These are phyloP conservation scores for Pseudozyma thailandica DNA, from an alignment of 1,284 basidiomycete species.

Conservation along the genomic window DNA sequence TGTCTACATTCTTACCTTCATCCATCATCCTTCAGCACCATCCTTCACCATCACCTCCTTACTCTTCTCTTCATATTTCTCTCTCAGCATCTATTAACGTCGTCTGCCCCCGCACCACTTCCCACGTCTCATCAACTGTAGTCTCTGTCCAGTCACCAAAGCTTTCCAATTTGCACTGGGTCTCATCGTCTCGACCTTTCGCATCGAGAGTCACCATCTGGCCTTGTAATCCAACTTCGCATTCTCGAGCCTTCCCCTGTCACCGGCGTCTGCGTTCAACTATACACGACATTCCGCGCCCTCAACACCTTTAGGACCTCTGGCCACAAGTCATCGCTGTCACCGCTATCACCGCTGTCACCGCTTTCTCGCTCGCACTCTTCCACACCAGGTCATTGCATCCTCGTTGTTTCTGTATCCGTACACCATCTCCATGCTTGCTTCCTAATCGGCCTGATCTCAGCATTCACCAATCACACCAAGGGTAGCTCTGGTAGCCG, in stretches of 20 bases:
- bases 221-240: slow-evolving; percentile 1
- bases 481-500: slow-evolving; percentile 31
- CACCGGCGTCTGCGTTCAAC: background rate
- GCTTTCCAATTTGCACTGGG: slow-evolving; percentile 8
- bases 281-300: slow-evolving; percentile 5
- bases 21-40: background rate
- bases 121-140: background rate
- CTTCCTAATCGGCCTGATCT: slow-evolving; percentile 9
- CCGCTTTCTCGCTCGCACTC: background rate
- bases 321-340: too few species aligned
- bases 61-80: background rate
- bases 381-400: slow-evolving; percentile 1
- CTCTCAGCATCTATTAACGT: background rate
- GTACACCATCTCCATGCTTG: slow-evolving; percentile 15
- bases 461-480: slow-evolving; percentile 2
- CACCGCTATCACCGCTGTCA: background rate
- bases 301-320: background rate
- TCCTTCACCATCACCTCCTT: background rate
- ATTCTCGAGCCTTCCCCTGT: background rate
- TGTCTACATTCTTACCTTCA: slow-evolving; percentile 3
- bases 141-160: too few species aligned
- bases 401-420: background rate
- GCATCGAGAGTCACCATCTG: slow-evolving; percentile 19
- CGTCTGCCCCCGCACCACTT: background rate
- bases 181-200: slow-evolving; percentile 15